These are phyloP conservation scores for Podospora appendiculata DNA, from an alignment of 495 filamentous ascomycete genomes.

Conservation along the genomic window DNA sequence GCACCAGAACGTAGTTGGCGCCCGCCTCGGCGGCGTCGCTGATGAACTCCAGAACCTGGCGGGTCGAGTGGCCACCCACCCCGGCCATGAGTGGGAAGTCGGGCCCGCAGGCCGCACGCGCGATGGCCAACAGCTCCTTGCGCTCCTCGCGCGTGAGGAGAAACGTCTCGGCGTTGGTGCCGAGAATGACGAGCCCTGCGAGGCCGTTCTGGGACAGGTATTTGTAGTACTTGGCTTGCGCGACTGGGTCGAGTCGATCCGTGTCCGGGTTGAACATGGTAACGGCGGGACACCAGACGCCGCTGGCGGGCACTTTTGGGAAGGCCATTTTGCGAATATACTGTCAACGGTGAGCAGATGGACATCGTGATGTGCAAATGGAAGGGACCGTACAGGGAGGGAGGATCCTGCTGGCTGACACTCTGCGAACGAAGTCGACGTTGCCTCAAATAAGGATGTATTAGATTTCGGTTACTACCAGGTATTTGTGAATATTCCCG, in stretches of 20 bases:
- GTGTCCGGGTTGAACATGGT: constrained; percentile 48
- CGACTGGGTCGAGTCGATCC: constrained; percentile 41
- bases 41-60: constrained; percentile 53
- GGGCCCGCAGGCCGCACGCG: constrained; percentile 43
- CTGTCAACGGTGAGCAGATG: no score
- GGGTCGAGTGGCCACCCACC: constrained; percentile 55
- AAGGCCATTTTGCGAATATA: no score
- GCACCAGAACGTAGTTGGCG: constrained; percentile 52
- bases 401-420: no score
- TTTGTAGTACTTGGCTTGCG: constrained; percentile 45
- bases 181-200: constrained; percentile 52
- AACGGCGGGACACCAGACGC: constrained; percentile 37
- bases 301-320: constrained; percentile 27
- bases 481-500: no score
- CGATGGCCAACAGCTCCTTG: constrained; percentile 38
- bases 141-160: constrained; percentile 57
- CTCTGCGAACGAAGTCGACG: no score
- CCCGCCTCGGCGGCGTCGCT: constrained; percentile 49
- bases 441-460: no score
- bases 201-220: constrained; percentile 47
- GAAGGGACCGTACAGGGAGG: no score
- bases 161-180: constrained; percentile 61
- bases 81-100: constrained; percentile 55
- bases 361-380: no score
- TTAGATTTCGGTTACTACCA: no score